Evolutionary conservation across 495 filamentous ascomycete genomes (phyloP).

Genomic region (Aspergillus sclerotioniger): DNA sequence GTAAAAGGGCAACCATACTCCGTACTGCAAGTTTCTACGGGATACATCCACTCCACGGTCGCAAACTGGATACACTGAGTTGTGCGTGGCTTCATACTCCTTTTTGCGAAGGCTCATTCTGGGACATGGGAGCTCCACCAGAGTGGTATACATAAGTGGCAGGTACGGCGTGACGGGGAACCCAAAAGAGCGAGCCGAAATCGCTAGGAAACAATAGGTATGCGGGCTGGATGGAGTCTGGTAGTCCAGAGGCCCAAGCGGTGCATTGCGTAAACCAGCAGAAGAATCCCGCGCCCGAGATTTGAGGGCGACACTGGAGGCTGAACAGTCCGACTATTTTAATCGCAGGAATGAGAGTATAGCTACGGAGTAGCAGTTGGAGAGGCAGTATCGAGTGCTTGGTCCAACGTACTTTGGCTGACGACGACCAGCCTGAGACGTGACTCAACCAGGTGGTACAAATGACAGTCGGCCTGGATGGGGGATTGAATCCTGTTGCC

Average conservation of each 20-base stretch:
- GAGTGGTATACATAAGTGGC: not conserved
- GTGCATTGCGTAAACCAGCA: slow-evolving; percentile 14
- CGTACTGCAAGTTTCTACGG: no score
- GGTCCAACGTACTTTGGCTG: not conserved
- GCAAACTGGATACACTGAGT: no score
- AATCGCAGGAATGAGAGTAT: not conserved
- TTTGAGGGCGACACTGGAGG: not conserved
- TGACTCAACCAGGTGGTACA: not conserved
- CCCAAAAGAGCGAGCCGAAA: slow-evolving; percentile 13
- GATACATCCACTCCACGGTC: no score
- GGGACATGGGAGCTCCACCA: no score
- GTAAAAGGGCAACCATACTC: no score
- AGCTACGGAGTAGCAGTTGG: no score
- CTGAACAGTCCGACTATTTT: not conserved
- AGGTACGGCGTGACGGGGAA: not conserved
- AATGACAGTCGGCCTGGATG: not conserved
- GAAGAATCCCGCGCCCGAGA: slow-evolving; percentile 1
- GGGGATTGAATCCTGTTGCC: not conserved
- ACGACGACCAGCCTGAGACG: not conserved
- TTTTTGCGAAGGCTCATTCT: no score
- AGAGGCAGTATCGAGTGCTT: no score
- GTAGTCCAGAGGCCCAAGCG: slow-evolving; percentile 12
- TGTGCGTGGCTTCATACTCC: no score
- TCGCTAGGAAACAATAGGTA: slow-evolving; percentile 1
- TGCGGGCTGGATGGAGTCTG: not conserved